Base-by-base conservation (phyloP, 2,329 filamentous ascomycete genomes). In the Coleophoma cylindrospora region DNA sequence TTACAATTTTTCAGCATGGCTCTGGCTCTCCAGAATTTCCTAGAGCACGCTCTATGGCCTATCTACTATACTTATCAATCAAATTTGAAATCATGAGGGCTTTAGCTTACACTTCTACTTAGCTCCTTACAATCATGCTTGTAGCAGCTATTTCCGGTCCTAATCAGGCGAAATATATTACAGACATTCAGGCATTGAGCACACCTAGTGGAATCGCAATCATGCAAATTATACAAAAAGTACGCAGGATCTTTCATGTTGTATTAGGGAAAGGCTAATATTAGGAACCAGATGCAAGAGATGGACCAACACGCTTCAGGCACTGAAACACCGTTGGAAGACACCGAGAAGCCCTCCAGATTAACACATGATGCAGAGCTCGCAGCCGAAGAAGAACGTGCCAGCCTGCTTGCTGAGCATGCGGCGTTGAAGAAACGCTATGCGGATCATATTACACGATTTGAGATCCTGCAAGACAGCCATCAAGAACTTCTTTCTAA, bases 71-170 rank as follows among this genome's bases (percentile, higher is more conserved):
- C 19, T 19, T 19, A 19, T 19, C 19, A 19, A 19, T 3, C 19
- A 19, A 19, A 19, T 19, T 19, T 19, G 19, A 19, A 19, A 19
- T 19, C 19, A 2, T 19, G 19, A 27, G 7, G 27, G 3, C 9
- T 33, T 34, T 56, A 45, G 56, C 56, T 65, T 45, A 66, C 54
- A 50, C 49, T n/a, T 44, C 41, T 33, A n/a, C 51, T 19, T 71
- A 85, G 71, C 71, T 87, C 46, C 70, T 87, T 40, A 80, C 81
- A 51, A 72, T 86, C 49, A 75, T 86, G 62, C 71, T 87, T 19
- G 76, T 83, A 50, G 76, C 75, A n/a, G 80, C 80, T 22, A 77
- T 83, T 54, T 75, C 77, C 61, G 82, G 81, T 12, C 75, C 79
- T 22, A 76, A 80, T 48, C 75, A 75, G 50, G 71, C 73, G 34